Conservation (phyloP, 1,139 yeast species). For the Schwanniomyces etchellsii region DNA sequence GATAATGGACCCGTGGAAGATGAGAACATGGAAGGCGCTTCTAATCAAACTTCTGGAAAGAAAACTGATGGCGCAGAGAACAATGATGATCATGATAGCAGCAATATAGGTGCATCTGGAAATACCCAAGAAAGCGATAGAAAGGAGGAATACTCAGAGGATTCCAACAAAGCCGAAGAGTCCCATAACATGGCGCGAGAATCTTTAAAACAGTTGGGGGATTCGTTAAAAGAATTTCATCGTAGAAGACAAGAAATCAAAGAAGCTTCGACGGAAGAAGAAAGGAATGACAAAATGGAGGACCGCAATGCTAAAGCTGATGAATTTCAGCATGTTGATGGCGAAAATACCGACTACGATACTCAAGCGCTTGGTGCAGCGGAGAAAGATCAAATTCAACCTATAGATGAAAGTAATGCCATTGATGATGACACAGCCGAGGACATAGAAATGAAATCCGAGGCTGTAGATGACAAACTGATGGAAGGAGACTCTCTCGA, state of each 20-base stretch:
- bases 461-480: conserved; percentile 5
- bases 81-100: conserved; percentile 59
- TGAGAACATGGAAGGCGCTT: conserved; percentile 44
- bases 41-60: conserved; percentile 66
- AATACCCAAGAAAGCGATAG: conserved; percentile 19
- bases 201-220: conserved; percentile 83
- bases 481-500: conserved; percentile 60
- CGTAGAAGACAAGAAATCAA: conserved; percentile 84
- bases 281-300: conserved; percentile 43
- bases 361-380: conserved; percentile 95
- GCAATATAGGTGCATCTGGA: conserved; percentile 66
- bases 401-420: conserved; percentile 78
- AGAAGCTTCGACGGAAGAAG: conserved; percentile 49
- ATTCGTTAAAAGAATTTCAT: conserved; percentile 84
- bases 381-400: conserved; percentile 69
- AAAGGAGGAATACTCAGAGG: conserved; percentile 1
- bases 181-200: conserved; percentile 74
- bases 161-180: conserved; percentile 32
- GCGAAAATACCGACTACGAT: conserved; percentile 66
- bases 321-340: conserved; percentile 89
- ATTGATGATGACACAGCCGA: conserved; percentile 59
- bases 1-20: conserved; percentile 21
- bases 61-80: conserved; percentile 77
- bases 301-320: conserved; percentile 56
- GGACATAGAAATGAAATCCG: conserved; percentile 4